Evolutionary conservation across 2,329 filamentous ascomycete genomes (phyloP).

Genomic region (Diaporthe citrichinensis): DNA sequence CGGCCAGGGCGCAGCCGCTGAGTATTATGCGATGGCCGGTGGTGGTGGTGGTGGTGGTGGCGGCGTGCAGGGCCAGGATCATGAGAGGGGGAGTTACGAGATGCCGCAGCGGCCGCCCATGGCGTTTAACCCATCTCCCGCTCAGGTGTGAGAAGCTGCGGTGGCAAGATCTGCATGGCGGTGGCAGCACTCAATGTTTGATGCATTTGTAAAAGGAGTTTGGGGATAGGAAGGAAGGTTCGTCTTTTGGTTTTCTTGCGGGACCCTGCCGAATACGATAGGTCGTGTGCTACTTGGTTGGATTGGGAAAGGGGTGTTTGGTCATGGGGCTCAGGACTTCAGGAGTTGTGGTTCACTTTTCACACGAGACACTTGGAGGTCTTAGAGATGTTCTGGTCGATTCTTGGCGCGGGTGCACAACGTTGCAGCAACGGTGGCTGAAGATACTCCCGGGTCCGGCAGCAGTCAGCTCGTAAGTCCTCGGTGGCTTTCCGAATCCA

Average conservation of each 20-base stretch:
- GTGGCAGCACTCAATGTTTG: not conserved
- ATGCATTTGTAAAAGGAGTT: no score
- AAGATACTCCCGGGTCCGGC: not conserved
- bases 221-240: not conserved
- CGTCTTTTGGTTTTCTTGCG: not conserved
- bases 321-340: conserved; percentile 2
- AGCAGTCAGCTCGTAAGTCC: not conserved
- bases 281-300: not conserved
- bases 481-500: conserved; percentile 7
- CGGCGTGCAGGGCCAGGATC: not conserved
- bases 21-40: not conserved
- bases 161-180: not conserved
- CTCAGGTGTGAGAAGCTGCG: not conserved
- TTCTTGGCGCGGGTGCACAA: not conserved
- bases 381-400: not conserved
- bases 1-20: not conserved
- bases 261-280: not conserved
- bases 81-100: not conserved
- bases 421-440: not conserved
- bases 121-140: not conserved
- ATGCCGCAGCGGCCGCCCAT: not conserved
- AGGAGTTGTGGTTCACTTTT: not conserved
- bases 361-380: not conserved
- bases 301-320: not conserved
- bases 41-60: not conserved